These are phyloP conservation scores for Yarrowia deformans DNA, from an alignment of 805 yeast species.

Conservation along the genomic window DNA sequence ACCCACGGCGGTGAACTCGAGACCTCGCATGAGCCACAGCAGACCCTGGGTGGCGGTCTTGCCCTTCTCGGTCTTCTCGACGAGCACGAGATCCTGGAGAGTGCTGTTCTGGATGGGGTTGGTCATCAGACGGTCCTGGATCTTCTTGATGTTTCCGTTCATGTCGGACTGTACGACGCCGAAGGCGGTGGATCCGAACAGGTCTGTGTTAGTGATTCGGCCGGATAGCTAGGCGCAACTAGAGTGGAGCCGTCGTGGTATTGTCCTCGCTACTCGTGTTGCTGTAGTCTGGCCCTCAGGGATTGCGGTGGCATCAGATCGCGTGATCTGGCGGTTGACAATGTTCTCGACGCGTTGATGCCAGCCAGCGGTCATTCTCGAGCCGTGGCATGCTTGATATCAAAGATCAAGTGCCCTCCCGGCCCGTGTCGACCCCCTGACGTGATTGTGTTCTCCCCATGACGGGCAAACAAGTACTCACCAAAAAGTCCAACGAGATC, in stretches of 20 bases:
- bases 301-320: too few relatives aligned
- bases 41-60: constrained; percentile 90
- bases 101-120: constrained; percentile 71
- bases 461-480: constrained; percentile 46
- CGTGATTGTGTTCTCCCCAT: too few relatives aligned
- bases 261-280: too few relatives aligned
- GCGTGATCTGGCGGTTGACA: too few relatives aligned
- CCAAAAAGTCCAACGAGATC: constrained; percentile 82
- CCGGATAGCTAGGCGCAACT: too few relatives aligned
- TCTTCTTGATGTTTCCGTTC: constrained; percentile 83
- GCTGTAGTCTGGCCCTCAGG: too few relatives aligned
- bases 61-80: constrained; percentile 70
- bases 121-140: constrained; percentile 68
- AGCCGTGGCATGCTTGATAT: too few relatives aligned
- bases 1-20: constrained; percentile 89
- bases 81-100: constrained; percentile 76
- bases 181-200: constrained; percentile 85
- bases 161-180: constrained; percentile 84
- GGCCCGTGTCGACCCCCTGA: too few relatives aligned
- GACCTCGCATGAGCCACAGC: constrained; percentile 81
- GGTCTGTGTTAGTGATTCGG: constrained; percentile 52
- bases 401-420: too few relatives aligned
- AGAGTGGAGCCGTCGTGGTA: too few relatives aligned
- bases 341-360: too few relatives aligned
- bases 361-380: too few relatives aligned